Percentiles rank a stretch among this genome's conserved stretches.
phyloP scores from a whole-genome alignment of 1,284 basidiomycete genomes.

The Fomitopsis betulina region DNA sequence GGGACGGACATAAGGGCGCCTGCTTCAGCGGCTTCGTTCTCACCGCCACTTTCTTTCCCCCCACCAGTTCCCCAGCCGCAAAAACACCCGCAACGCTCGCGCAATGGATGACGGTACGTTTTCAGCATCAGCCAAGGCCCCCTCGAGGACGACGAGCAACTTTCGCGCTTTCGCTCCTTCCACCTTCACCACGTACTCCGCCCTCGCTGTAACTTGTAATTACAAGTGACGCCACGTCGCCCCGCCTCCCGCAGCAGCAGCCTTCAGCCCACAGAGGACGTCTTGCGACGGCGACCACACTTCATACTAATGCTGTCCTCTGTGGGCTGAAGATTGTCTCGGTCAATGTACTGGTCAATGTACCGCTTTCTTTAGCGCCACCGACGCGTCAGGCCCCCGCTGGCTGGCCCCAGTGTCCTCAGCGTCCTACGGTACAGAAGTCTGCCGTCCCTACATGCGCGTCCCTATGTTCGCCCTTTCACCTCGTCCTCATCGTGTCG shows the following conservation, averaged over 20 bases:
- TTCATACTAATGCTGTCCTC: conserved; percentile 16
- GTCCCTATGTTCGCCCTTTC: conserved; percentile 12
- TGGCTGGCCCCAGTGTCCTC: conserved; percentile 8
- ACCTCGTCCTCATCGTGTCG: conserved; percentile 18
- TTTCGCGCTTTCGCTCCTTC: conserved; percentile 31
- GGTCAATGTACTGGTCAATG: background rate
- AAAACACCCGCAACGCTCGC: conserved; percentile 16
- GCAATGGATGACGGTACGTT: conserved; percentile 81
- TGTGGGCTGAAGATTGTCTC: conserved; percentile 29
- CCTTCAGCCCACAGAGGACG: conserved; percentile 24
- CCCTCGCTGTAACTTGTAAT: conserved; percentile 9
- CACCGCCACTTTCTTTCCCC: conserved; percentile 14
- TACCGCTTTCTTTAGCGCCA: conserved; percentile 10
- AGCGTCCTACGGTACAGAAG: conserved; percentile 10
- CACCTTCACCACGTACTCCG: conserved; percentile 11
- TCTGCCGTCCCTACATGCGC: conserved; percentile 11
- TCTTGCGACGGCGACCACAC: conserved; percentile 8
- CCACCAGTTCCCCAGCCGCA: background rate
- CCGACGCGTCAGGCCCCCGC: conserved; percentile 15
- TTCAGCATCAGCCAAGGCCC: conserved; percentile 59
- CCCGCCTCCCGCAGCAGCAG: conserved; percentile 12
- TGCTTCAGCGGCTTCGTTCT: conserved; percentile 8
- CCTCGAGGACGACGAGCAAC: conserved; percentile 29
- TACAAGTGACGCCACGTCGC: conserved; percentile 11
- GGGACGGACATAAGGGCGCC: conserved; percentile 12